Evolutionary conservation across 148 eudicot species (phyloP).

Genomic region (Rhododendron ferrugineum): DNA sequence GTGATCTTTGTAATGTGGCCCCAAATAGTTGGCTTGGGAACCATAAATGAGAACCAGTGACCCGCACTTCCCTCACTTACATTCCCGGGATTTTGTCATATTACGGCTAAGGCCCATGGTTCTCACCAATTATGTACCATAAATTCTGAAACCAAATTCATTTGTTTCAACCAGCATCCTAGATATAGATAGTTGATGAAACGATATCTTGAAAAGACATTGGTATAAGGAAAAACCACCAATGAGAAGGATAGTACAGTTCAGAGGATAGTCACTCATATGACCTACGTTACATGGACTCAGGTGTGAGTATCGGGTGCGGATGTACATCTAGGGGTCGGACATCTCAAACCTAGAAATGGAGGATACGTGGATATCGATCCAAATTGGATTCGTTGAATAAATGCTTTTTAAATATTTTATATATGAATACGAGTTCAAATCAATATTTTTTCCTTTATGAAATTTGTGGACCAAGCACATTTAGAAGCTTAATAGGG

Average conservation of each 20-base stretch:
- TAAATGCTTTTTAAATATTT: not conserved
- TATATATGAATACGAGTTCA: not conserved
- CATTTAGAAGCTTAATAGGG: not conserved
- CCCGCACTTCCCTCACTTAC: not conserved
- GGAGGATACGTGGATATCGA: not conserved
- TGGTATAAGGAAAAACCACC: not conserved
- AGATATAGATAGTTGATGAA: not conserved
- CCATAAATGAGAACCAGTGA: not conserved
- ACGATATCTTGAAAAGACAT: not conserved
- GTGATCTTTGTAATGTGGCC: not conserved
- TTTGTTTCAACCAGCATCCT: not conserved
- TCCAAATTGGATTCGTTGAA: not conserved
- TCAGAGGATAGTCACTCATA: not conserved
- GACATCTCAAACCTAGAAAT: not conserved
- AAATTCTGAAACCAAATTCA: too few relatives aligned
- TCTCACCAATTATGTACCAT: not conserved
- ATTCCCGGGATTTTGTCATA: not conserved
- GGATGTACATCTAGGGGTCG: not conserved
- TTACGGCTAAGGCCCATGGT: not conserved
- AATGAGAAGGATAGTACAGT: not conserved
- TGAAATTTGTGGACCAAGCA: not conserved
- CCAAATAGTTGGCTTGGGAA: not conserved
- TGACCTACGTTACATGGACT: not conserved
- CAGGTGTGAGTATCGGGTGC: not conserved
- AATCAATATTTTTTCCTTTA: not conserved